phyloP scores from a whole-genome alignment of 805 yeast species.

The Pichia exigua region DNA sequence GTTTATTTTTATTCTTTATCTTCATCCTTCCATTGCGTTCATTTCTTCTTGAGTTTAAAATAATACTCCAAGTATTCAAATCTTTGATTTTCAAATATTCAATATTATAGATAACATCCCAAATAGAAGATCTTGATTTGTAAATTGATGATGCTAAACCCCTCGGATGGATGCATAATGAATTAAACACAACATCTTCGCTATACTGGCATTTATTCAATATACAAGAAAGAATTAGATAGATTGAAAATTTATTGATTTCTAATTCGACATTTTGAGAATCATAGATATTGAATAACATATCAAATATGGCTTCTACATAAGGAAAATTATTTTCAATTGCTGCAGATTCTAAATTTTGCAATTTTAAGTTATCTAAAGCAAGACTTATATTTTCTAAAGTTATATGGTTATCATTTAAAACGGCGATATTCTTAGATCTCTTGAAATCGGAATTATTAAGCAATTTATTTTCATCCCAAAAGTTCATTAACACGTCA shows the following conservation, averaged over 20 bases:
- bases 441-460: constrained; percentile 1
- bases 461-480: constrained; percentile 4
- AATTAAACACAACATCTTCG: constrained; percentile 4
- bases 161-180: constrained; percentile 3
- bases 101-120: constrained; percentile 12
- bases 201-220: background rate
- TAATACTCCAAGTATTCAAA: constrained; percentile 57
- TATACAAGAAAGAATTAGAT: background rate
- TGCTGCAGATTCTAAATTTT: background rate
- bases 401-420: constrained; percentile 1
- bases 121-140: constrained; percentile 7
- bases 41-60: constrained; percentile 40
- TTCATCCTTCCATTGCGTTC: constrained; percentile 27
- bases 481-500: background rate
- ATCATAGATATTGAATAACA: background rate
- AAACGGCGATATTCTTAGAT: background rate
- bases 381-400: background rate
- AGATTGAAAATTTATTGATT: background rate
- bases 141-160: constrained; percentile 5
- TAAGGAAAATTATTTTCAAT: background rate
- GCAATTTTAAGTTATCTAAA: background rate
- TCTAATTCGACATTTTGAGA: background rate
- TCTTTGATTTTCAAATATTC: constrained; percentile 7
- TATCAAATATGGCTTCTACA: background rate
- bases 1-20: constrained; percentile 11